Conservation (phyloP, 352 stramenopile genomes). For the Blastocystis sp. region DNA sequence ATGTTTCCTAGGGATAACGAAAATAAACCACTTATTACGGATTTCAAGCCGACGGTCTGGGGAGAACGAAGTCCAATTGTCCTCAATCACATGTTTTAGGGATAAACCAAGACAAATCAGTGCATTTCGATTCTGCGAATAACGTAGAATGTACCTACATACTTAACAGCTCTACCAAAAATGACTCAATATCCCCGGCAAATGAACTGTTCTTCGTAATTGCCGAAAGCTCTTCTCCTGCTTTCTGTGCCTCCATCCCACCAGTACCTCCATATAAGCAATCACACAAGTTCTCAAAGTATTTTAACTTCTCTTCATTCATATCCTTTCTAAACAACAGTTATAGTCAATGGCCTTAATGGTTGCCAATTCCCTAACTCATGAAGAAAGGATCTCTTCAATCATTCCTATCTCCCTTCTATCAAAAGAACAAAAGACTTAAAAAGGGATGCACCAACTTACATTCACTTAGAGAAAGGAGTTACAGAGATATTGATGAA, state of each 20-base stretch:
- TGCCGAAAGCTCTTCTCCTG: constrained; percentile 1
- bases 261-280: constrained; percentile 10
- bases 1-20: background rate
- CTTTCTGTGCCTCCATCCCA: background rate
- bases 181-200: constrained; percentile 42
- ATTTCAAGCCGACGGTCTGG: constrained; percentile 29
- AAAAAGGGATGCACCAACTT: too few species aligned
- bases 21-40: background rate
- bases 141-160: constrained; percentile 32
- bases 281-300: constrained; percentile 60
- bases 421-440: too few species aligned
- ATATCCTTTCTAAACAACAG: background rate
- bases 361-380: too few species aligned
- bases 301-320: constrained; percentile 51
- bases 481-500: too few species aligned
- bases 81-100: constrained; percentile 48
- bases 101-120: constrained; percentile 42
- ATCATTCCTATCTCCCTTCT: too few species aligned
- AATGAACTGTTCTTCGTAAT: constrained; percentile 55
- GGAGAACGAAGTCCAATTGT: constrained; percentile 34
- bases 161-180: background rate
- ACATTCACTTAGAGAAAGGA: too few species aligned
- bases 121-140: constrained; percentile 44
- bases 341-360: background rate
- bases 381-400: too few species aligned